Base-by-base conservation (phyloP, 2,329 filamentous ascomycete species). In the Colletotrichum trifolii region DNA sequence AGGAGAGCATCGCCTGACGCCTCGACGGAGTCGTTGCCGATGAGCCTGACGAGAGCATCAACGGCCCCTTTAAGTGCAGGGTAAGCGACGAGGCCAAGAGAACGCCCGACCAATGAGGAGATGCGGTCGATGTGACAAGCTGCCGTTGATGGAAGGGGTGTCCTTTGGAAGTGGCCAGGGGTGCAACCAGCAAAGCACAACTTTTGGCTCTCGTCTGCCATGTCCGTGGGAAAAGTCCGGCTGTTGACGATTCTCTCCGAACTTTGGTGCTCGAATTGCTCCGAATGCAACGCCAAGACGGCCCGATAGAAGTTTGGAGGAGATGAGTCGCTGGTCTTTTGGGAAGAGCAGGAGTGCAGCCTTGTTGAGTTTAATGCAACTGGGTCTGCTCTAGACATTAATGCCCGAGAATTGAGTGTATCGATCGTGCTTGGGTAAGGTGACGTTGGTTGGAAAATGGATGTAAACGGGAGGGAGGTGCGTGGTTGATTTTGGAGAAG, bases 21-120 rank as follows among this genome's bases (percentile, higher is more conserved):
- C 25, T 25, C 25, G 40, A 12, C 63, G 63, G 63, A 66, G 53
- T 13, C 39, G 42, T 58, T 64, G 59, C 63, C 63, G 63, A 54
- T 25, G 48, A 49, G 47, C 63, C 53, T 64, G 49, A 43, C 36
- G 25, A 45, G 46, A 50, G 52, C 45, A 40, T 54, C 46, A 40
- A 35, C 45, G 39, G 46, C 25, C 39, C 43, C 57, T 47, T 45
- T 13, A 17, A 33, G 40, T 17, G 17, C 38, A 52, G 25, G 36
- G 38, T 49, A 36, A 42, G 43, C 6, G 54, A n/a, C 35, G 57
- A 47, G 25, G 35, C 43, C 43, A 38, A 6, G 13, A 25, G 25
- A 25, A 25, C 25, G 25, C 25, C 25, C 25, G 25, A 25, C 64
- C 53, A 64, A 64, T 66, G 15, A 43, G n/a, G 40, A 48, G 13